Percentiles rank a stretch among this genome's conserved stretches.
These are phyloP conservation scores for Artemisia argyi DNA, from an alignment of 129 eudicot genomes.

Conservation along the genomic window DNA sequence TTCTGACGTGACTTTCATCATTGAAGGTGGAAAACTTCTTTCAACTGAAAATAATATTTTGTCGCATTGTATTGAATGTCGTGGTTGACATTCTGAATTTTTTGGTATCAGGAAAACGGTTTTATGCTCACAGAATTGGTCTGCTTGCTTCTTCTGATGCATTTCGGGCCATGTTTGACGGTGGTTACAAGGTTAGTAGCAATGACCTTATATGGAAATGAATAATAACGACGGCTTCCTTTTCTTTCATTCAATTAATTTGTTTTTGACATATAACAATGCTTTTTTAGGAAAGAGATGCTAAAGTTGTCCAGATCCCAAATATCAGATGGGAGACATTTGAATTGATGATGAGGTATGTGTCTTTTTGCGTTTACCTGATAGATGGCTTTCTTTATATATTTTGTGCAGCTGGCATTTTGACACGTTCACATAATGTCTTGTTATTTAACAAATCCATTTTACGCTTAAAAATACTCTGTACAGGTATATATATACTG, in stretches of 20 bases:
- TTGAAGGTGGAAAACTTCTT: slow-evolving; percentile 66
- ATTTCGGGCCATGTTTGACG: slow-evolving; percentile 92
- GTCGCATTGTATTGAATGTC: neutral
- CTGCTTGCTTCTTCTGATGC: slow-evolving; percentile 98
- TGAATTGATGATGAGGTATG: slow-evolving; percentile 94
- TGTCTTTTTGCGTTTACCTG: neutral
- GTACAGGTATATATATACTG: slow-evolving; percentile 85
- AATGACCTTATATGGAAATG: neutral
- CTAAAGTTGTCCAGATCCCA: slow-evolving; percentile 78
- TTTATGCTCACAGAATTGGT: slow-evolving; percentile 88
- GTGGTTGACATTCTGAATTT: slow-evolving; percentile 10
- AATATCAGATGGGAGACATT: slow-evolving; percentile 88
- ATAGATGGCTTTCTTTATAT: no score
- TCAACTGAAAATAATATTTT: neutral
- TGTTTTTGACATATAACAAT: slow-evolving; percentile 10
- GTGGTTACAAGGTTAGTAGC: slow-evolving; percentile 79
- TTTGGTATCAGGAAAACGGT: slow-evolving; percentile 58
- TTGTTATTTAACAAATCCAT: neutral
- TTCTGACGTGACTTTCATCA: slow-evolving; percentile 78
- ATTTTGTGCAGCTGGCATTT: neutral
- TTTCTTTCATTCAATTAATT: neutral
- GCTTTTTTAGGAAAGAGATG: slow-evolving; percentile 78
- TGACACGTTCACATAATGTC: neutral
- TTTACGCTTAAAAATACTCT: slow-evolving; percentile 2
- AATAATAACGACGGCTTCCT: neutral